Evolutionary conservation across 2,329 filamentous ascomycete genomes (phyloP), one percentile per base, ranked within the genome.

Genomic region (Pseudohalonectria lignicola): DNA sequence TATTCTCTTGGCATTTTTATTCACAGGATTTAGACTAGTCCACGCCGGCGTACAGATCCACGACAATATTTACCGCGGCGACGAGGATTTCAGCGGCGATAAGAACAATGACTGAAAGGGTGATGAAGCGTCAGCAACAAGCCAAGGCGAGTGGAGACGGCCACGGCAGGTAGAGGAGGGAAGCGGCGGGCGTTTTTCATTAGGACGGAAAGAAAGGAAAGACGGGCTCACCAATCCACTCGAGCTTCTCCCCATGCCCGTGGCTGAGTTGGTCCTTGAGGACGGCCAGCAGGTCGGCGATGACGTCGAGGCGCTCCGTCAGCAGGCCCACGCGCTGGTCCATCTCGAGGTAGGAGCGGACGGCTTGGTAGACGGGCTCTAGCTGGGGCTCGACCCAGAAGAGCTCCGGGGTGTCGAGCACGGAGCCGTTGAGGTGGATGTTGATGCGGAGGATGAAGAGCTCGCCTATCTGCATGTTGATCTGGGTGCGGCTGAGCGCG

Each of bases 391-490:
- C 92, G 23, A 90, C 85, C 92, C 92, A 98, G 72, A 98, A 96
- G 31, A 98, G 72, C 62, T 98, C 92, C 0, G 92, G 92, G 9
- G 88, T 94, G 58, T 98, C 92, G 29, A 98, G 79, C 5, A 98
- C 88, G 21, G 86, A 94, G 25, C 92, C 92, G 59, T 96, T 94
- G 36, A 98, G 73, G 62, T 98, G 93, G 53, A 98, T 96, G 59
- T 92, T 95, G 64, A 98, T 96, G 43, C 92, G 79, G 23, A 98
- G 67, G 54, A 98, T 96, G 61, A 98, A 98, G 39, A 98, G 76
- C 64, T 98, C 88, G 56, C 92, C 92, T 43, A 98, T 95, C 62
- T 96, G 88, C 88, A 96, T 96, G 67, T 96, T 96, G 68, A 98
- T 95, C 57, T 96, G 79, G 42, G 79, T 78, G 31, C 90, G 79